phyloP scores from a whole-genome alignment of 805 yeast genomes.

The Phaffomyces thermotolerans region DNA sequence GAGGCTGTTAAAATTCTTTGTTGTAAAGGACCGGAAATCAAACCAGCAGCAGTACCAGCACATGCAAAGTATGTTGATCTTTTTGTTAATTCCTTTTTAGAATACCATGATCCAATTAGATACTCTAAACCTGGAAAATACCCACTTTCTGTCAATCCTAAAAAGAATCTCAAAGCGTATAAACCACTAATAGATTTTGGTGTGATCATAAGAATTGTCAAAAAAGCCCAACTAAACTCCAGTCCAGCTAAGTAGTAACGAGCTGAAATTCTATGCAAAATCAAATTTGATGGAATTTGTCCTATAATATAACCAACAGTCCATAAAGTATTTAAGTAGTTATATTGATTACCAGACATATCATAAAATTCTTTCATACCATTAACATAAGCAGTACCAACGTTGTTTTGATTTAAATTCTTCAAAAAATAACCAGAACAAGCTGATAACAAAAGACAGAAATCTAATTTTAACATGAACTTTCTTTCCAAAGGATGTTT shows the following conservation, averaged over 20 bases:
- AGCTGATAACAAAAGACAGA: conserved; percentile 32
- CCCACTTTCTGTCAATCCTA: conserved; percentile 38
- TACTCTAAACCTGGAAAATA: conserved; percentile 42
- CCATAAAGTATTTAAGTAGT: conserved; percentile 37
- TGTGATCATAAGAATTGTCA: conserved; percentile 29
- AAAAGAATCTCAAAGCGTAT: conserved; percentile 28
- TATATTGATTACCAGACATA: conserved; percentile 37
- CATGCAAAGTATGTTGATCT: conserved; percentile 28
- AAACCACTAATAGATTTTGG: conserved; percentile 20
- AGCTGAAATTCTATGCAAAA: conserved; percentile 35
- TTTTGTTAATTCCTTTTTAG: conserved; percentile 28
- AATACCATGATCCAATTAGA: conserved; percentile 33
- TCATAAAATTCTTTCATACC: conserved; percentile 38
- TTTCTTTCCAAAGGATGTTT: conserved; percentile 25
- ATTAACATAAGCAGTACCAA: conserved; percentile 39
- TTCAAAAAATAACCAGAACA: conserved; percentile 41
- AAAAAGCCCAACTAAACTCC: conserved; percentile 37
- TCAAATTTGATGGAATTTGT: conserved; percentile 37
- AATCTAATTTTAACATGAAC: conserved; percentile 29
- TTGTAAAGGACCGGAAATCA: conserved; percentile 31
- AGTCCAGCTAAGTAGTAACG: conserved; percentile 36
- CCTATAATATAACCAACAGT: conserved; percentile 45
- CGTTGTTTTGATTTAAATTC: conserved; percentile 34
- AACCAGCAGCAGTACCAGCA: conserved; percentile 24
- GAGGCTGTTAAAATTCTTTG: conserved; percentile 22